Percentiles rank a stretch among this genome's conserved stretches.
phyloP scores from a whole-genome alignment of 164 flowering plant species.

The Paratinospora sagittata region DNA sequence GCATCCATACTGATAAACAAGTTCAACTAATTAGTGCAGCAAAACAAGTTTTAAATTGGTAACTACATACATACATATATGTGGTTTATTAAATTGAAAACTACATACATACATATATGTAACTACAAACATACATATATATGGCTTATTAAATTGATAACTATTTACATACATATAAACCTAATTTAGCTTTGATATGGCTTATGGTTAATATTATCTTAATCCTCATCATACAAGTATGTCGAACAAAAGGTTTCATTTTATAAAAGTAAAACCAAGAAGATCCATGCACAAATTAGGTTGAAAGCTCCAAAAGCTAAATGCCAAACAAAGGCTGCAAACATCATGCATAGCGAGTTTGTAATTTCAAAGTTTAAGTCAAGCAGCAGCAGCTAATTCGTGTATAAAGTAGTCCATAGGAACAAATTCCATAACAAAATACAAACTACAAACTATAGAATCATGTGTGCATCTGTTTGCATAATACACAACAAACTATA shows the following conservation, averaged over 20 bases:
- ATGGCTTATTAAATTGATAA: no score
- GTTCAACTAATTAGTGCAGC: no score
- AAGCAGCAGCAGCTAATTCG: background rate
- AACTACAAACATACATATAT: no score
- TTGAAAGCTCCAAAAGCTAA: background rate
- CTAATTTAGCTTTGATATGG: no score
- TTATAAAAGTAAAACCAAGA: background rate
- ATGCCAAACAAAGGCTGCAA: background rate
- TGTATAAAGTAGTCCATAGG: background rate
- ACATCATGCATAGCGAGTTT: background rate
- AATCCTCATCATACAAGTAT: background rate
- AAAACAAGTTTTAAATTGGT: no score
- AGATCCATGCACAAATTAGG: background rate
- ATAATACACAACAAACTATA: background rate
- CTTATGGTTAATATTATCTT: background rate
- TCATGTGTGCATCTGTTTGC: background rate
- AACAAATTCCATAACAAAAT: background rate
- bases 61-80: no score
- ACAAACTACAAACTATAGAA: background rate
- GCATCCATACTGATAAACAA: no score
- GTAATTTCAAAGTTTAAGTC: background rate
- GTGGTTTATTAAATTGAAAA: no score
- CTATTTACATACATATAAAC: no score
- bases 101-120: no score
- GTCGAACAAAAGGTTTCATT: background rate